phyloP scores from a whole-genome alignment of 148 eudicot species.

The Oxyria digyna region DNA sequence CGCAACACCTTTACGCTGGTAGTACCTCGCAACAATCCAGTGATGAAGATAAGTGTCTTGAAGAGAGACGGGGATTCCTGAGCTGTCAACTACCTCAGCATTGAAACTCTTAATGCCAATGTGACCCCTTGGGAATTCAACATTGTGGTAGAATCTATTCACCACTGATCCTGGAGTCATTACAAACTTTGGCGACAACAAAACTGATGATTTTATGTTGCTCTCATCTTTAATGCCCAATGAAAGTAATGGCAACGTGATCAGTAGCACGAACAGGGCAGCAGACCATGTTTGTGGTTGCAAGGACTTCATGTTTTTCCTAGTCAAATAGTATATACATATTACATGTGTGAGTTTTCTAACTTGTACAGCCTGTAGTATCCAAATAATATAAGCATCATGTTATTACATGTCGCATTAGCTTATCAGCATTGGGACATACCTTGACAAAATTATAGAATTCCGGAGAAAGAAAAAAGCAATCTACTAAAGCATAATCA shows the following conservation, averaged over 20 bases:
- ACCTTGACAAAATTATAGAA: neutral
- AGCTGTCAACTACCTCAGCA: constrained; percentile 83
- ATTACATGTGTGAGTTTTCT: neutral
- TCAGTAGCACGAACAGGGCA: constrained; percentile 13
- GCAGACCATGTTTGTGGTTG: neutral
- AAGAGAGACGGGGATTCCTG: constrained; percentile 59
- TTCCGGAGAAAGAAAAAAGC: neutral
- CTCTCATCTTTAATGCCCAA: constrained; percentile 18
- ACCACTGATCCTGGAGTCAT: constrained; percentile 63
- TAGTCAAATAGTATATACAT: neutral
- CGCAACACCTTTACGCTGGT: constrained; percentile 30
- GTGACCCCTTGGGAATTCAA: constrained; percentile 74
- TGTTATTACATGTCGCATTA: neutral
- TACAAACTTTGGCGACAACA: constrained; percentile 46
- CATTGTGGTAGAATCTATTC: constrained; percentile 37
- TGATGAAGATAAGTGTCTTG: constrained; percentile 88
- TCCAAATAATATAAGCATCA: neutral
- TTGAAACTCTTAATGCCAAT: constrained; percentile 62
- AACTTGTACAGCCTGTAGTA: neutral
- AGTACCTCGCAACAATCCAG: constrained; percentile 51
- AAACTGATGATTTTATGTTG: constrained; percentile 30
- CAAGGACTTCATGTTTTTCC: neutral
- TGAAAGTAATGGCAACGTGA: constrained; percentile 17
- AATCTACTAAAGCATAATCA: neutral
- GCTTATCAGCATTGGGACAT: neutral